A percentile compares a stretch with the other conserved stretches of the same genome.
phyloP scores from a whole-genome alignment of 2,329 filamentous ascomycete species.

The Fusarium sp. region DNA sequence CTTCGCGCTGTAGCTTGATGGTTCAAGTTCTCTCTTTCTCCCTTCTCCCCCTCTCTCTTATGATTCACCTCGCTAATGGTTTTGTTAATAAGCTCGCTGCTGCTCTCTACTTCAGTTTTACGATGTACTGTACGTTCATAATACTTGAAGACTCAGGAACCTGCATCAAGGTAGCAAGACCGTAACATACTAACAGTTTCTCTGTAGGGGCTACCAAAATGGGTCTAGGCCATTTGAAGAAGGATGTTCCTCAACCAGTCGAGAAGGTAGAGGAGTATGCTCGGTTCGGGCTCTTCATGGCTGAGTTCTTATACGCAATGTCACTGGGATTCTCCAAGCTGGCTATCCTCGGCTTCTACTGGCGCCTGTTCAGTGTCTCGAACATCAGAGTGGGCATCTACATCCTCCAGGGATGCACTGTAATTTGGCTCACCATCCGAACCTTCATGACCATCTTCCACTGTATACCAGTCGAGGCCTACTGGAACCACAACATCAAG shows the following conservation, averaged over 20 bases:
- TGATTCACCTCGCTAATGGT: background rate
- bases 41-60: background rate
- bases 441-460: slow-evolving; percentile 41
- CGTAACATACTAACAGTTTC: slow-evolving; percentile 8
- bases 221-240: slow-evolving; percentile 30
- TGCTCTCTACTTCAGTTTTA: slow-evolving; percentile 30
- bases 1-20: background rate
- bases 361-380: slow-evolving; percentile 35
- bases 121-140: slow-evolving; percentile 29
- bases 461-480: slow-evolving; percentile 30
- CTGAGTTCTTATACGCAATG: slow-evolving; percentile 32
- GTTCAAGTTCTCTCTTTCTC: background rate
- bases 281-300: slow-evolving; percentile 32
- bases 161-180: no score
- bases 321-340: slow-evolving; percentile 37
- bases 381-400: slow-evolving; percentile 33
- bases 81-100: slow-evolving; percentile 10
- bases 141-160: background rate
- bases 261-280: slow-evolving; percentile 32
- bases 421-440: slow-evolving; percentile 39
- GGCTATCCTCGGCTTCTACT: slow-evolving; percentile 36
- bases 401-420: slow-evolving; percentile 29
- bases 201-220: slow-evolving; percentile 24
- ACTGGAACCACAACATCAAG: slow-evolving; percentile 37
- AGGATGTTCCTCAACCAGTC: slow-evolving; percentile 18